Percentiles rank a stretch among this genome's conserved stretches.
Conservation (phyloP, 2,329 filamentous ascomycete species). For the Paecilomyces dactylethromorphus region DNA sequence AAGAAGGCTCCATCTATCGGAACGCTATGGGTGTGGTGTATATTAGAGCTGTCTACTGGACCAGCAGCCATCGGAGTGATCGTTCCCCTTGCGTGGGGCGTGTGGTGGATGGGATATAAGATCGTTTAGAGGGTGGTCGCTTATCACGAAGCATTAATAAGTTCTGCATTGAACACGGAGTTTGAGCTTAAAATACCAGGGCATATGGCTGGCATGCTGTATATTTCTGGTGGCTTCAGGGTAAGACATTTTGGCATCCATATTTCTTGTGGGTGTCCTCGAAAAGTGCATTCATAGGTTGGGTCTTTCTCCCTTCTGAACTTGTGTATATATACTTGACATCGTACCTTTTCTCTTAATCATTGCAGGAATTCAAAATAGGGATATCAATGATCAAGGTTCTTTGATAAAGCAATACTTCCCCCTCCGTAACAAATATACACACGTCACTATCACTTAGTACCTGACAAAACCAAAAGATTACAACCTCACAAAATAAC, state of each 20-base stretch:
- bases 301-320: no score
- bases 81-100: slow-evolving; percentile 45
- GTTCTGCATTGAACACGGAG: background rate
- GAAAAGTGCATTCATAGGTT: no score
- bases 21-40: slow-evolving; percentile 86
- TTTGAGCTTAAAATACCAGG: background rate
- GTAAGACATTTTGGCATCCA: no score
- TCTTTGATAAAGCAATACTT: background rate
- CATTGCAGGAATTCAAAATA: no score
- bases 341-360: no score
- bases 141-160: background rate
- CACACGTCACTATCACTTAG: no score
- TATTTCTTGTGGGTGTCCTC: no score
- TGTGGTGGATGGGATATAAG: slow-evolving; percentile 49
- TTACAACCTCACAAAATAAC: no score
- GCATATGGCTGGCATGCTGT: background rate
- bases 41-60: slow-evolving; percentile 73
- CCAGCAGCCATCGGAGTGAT: slow-evolving; percentile 55
- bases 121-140: slow-evolving; percentile 20
- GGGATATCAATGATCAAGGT: no score
- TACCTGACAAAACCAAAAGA: no score
- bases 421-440: background rate
- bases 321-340: no score
- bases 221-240: background rate
- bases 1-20: slow-evolving; percentile 84